Evolutionary conservation across 2,329 filamentous ascomycete genomes (phyloP).

Genomic region (Tolypocladium album): DNA sequence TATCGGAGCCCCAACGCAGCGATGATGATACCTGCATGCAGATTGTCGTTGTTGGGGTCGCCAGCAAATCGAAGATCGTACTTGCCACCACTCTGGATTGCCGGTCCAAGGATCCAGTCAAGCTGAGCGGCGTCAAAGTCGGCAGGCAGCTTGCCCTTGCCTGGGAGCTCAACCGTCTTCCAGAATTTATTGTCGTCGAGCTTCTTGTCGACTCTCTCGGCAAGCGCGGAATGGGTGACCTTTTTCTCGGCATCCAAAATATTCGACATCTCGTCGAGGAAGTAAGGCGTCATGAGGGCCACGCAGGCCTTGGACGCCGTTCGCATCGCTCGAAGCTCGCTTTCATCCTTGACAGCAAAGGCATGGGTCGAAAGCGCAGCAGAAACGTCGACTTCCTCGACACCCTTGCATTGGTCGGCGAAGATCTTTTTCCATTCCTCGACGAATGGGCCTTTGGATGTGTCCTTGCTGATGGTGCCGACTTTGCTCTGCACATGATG

Average conservation of each 20-base stretch:
- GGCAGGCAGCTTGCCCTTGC: conserved; percentile 64
- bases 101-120: conserved; percentile 86
- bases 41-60: conserved; percentile 67
- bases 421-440: conserved; percentile 92
- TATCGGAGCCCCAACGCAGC: conserved; percentile 87
- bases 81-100: conserved; percentile 89
- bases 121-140: conserved; percentile 84
- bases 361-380: conserved; percentile 71
- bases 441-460: conserved; percentile 75
- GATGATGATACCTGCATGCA: conserved; percentile 90
- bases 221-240: conserved; percentile 77
- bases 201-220: conserved; percentile 82
- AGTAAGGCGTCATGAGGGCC: conserved; percentile 89
- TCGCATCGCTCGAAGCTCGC: conserved; percentile 85
- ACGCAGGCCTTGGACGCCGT: conserved; percentile 91
- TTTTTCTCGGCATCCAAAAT: conserved; percentile 96
- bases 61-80: conserved; percentile 79
- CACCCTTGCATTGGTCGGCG: conserved; percentile 66
- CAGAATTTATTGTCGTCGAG: conserved; percentile 93
- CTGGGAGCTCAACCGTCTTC: conserved; percentile 61
- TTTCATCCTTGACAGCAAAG: conserved; percentile 89
- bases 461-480: conserved; percentile 76
- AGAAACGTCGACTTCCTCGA: conserved; percentile 81
- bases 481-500: conserved; percentile 64
- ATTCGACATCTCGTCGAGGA: conserved; percentile 95